These are phyloP conservation scores for Fusarium cyanostomum DNA, from an alignment of 2,329 filamentous ascomycete species.

Conservation along the genomic window DNA sequence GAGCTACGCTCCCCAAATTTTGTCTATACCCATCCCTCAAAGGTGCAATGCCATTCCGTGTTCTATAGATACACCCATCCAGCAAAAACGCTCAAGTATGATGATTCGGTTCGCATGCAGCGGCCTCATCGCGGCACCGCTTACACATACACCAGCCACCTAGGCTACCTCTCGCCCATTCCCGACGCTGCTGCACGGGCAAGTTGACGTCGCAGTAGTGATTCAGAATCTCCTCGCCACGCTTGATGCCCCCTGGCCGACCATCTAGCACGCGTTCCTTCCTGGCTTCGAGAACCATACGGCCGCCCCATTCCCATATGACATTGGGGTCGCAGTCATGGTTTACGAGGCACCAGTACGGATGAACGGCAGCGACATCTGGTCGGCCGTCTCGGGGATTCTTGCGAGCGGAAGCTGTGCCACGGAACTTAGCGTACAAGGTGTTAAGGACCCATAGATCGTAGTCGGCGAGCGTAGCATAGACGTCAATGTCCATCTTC, in stretches of 20 bases:
- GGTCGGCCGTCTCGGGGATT: slow-evolving; percentile 81
- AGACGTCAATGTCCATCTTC: slow-evolving; percentile 86
- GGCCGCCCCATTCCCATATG: slow-evolving; percentile 89
- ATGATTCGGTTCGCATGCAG: slow-evolving; percentile 24
- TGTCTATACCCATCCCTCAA: slow-evolving; percentile 24
- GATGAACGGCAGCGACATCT: slow-evolving; percentile 92
- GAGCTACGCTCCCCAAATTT: slow-evolving; percentile 12
- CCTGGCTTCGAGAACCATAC: slow-evolving; percentile 75
- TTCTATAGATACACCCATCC: slow-evolving; percentile 4
- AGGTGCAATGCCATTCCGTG: slow-evolving; percentile 9
- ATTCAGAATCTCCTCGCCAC: slow-evolving; percentile 86
- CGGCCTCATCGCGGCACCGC: slow-evolving; percentile 79
- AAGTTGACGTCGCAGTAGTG: slow-evolving; percentile 93
- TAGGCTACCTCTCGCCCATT: slow-evolving; percentile 88
- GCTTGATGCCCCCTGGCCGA: slow-evolving; percentile 69
- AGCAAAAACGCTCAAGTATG: slow-evolving; percentile 10
- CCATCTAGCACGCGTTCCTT: slow-evolving; percentile 64
- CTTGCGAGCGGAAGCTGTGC: slow-evolving; percentile 87
- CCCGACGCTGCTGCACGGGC: slow-evolving; percentile 80
- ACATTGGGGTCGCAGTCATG: slow-evolving; percentile 97
- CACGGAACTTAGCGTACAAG: slow-evolving; percentile 90
- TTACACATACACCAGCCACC: slow-evolving; percentile 90
- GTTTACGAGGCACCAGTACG: slow-evolving; percentile 95
- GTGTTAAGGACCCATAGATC: slow-evolving; percentile 91
- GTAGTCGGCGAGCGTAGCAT: slow-evolving; percentile 64